Conservation (phyloP, 139 green algal species). For the Zygnema cylindricum region DNA sequence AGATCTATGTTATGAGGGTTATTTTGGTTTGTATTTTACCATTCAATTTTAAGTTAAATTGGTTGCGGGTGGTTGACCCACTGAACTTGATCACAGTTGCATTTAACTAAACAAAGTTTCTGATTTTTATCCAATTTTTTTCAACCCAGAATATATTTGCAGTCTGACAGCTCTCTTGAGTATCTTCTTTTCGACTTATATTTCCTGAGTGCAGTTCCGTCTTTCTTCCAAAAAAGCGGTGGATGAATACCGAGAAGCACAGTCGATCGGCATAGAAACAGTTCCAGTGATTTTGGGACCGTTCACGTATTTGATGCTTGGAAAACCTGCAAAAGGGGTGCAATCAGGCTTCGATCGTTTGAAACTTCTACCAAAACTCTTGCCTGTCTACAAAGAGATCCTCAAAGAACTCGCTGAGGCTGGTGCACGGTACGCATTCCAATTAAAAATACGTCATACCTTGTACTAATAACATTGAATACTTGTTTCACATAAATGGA, state of each 20-base stretch:
- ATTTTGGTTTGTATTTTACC: too few species aligned
- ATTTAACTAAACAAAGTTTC: not conserved
- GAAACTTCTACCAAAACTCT: slow-evolving; percentile 71
- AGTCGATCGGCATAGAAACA: slow-evolving; percentile 68
- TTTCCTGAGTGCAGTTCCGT: slow-evolving; percentile 14
- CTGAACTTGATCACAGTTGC: too few species aligned
- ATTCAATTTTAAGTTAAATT: too few species aligned
- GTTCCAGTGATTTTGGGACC: slow-evolving; percentile 86
- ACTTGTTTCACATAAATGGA: too few species aligned
- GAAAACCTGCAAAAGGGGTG: slow-evolving; percentile 49
- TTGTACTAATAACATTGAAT: too few species aligned
- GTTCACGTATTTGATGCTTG: slow-evolving; percentile 75
- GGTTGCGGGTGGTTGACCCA: too few species aligned
- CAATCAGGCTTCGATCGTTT: not conserved
- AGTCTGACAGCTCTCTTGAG: too few species aligned
- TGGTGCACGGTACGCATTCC: slow-evolving; percentile 52
- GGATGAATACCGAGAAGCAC: slow-evolving; percentile 60
- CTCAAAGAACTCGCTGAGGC: slow-evolving; percentile 68
- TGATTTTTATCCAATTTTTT: not conserved
- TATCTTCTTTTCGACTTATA: too few species aligned
- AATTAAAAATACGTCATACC: too few species aligned
- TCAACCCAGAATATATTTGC: too few species aligned
- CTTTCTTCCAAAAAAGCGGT: slow-evolving; percentile 28
- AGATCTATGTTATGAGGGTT: too few species aligned
- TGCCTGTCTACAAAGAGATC: slow-evolving; percentile 69